Base-by-base conservation (phyloP, 441 rosid genomes). In the Aquilaria agallochum region DNA sequence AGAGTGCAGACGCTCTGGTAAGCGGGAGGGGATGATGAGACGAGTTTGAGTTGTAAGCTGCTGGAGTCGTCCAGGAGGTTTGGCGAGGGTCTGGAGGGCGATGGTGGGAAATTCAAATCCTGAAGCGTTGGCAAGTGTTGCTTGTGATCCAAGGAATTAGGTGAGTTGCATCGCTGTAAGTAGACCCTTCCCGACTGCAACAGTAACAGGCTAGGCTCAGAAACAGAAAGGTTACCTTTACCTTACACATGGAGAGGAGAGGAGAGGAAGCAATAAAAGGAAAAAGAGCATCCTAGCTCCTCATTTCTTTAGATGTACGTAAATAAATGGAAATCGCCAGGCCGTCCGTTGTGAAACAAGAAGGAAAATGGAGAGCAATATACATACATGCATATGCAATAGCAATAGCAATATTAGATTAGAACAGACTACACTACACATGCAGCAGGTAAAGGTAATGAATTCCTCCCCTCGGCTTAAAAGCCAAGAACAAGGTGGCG, bases 1-100 rank as follows among this genome's bases (percentile, higher is more conserved):
- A 92, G 82, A 0, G 98, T 92, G 78, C 96, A 89, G 4, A 92
- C 93, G 30, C 95, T 89, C 50, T 89, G 93, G 62, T 82, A 85
- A 65, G 61, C 73, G 42, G 53, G 54, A 11, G 78, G 12, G 11
- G 72, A 66, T 0, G 80, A 45, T 0, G 94, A 66, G 9, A 72
- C 70, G 50, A 94, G 58, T 60, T 86, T 91, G 49, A 94, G 58
- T 9, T 87, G 95, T 15, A 89, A 65, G 73, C 61, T 70, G 9
- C 59, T 70, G 9, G 79, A 52, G 13, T 87, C 96, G 9, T 83
- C 85, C 7, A 86, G 80, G 20, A 86, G 85, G 63, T 78, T 87
- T 31, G 80, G 56, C 44, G 85, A 72, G 9, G 76, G 72, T 53
- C 78, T 84, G 5, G 74, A 61, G 4, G 83, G 64, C 0, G 78